A percentile compares a stretch with the other conserved stretches of the same genome.
These are phyloP conservation scores for Saururus chinensis DNA, from an alignment of 164 flowering plant species.

Conservation along the genomic window DNA sequence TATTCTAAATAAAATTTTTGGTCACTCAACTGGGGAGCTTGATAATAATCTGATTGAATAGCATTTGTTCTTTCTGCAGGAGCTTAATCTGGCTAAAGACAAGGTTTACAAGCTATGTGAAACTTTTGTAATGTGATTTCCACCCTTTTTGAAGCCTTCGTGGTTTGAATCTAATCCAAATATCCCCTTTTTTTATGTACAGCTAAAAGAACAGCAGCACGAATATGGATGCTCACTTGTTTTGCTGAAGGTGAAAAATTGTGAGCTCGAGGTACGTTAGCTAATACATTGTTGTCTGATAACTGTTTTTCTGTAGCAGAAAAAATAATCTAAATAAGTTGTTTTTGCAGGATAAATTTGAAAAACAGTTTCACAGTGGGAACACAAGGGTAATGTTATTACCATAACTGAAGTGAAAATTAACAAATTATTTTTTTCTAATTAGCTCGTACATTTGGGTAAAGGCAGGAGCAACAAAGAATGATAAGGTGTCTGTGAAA, in stretches of 20 bases:
- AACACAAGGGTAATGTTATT: too few species aligned
- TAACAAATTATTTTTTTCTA: too few species aligned
- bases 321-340: too few species aligned
- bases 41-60: too few species aligned
- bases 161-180: too few species aligned
- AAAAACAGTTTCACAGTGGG: too few species aligned
- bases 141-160: not conserved
- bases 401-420: too few species aligned
- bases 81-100: constrained; percentile 54
- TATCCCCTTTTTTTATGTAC: constrained; percentile 1
- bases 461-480: constrained; percentile 14
- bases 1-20: too few species aligned
- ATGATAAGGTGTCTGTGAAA: constrained; percentile 7
- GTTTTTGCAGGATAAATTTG: too few species aligned
- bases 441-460: not conserved
- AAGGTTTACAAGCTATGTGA: constrained; percentile 29
- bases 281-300: not conserved
- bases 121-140: not conserved
- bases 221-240: constrained; percentile 57
- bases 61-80: constrained; percentile 32
- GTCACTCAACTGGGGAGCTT: too few species aligned
- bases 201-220: constrained; percentile 61
- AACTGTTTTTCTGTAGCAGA: too few species aligned
- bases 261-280: constrained; percentile 34
- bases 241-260: constrained; percentile 38